phyloP scores from a whole-genome alignment of 495 filamentous ascomycete genomes.

The Xylona heveae region DNA sequence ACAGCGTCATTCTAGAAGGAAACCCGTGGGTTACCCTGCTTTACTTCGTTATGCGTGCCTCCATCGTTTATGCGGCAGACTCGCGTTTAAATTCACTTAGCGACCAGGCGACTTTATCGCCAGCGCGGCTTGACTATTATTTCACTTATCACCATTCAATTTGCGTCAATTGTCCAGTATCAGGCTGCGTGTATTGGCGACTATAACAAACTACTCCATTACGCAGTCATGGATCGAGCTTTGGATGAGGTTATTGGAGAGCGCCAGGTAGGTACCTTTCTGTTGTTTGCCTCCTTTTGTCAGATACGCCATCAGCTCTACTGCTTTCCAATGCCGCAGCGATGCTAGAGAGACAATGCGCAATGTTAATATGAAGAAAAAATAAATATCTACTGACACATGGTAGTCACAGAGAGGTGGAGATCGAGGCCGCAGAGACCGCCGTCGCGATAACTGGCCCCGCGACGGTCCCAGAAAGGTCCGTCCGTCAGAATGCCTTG shows the following conservation, averaged over 20 bases:
- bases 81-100: too few species aligned
- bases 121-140: too few species aligned
- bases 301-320: slow-evolving; percentile 1
- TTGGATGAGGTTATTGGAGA: slow-evolving; percentile 73
- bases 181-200: too few species aligned
- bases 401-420: slow-evolving; percentile 12
- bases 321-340: too few species aligned
- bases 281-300: slow-evolving; percentile 10
- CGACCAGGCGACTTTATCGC: too few species aligned
- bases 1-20: too few species aligned
- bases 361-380: not conserved
- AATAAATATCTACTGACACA: not conserved
- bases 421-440: slow-evolving; percentile 26
- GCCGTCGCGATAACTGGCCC: slow-evolving; percentile 35
- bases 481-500: slow-evolving; percentile 6
- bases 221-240: slow-evolving; percentile 69
- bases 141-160: too few species aligned
- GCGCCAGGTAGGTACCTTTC: slow-evolving; percentile 39
- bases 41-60: too few species aligned
- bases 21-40: too few species aligned
- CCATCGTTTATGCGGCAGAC: too few species aligned
- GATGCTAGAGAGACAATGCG: not conserved
- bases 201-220: too few species aligned
- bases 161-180: too few species aligned
- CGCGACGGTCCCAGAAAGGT: slow-evolving; percentile 76